These are phyloP conservation scores for Puccinia triticina DNA, from an alignment of 1,284 basidiomycete genomes.

Conservation along the genomic window DNA sequence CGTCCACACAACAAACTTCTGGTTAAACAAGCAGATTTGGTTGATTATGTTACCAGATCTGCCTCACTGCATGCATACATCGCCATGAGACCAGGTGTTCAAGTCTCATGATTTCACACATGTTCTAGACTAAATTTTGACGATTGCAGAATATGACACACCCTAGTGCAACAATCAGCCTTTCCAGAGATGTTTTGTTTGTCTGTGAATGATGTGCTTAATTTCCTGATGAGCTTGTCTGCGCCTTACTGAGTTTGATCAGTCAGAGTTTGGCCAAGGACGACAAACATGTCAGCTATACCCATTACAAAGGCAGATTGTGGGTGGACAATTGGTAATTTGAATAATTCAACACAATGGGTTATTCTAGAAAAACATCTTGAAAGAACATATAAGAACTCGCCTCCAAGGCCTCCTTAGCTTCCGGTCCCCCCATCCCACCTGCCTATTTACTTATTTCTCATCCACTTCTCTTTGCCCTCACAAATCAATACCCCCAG, in stretches of 20 bases:
- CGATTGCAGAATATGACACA: too few species aligned
- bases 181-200: too few species aligned
- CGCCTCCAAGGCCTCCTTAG: not conserved
- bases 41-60: not conserved
- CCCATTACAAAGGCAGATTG: not conserved
- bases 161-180: too few species aligned
- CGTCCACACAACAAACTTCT: too few species aligned
- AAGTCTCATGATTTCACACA: too few species aligned
- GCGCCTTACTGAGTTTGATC: not conserved
- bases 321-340: not conserved
- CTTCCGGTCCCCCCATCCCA: not conserved
- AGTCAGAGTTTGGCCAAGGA: not conserved
- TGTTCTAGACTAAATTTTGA: too few species aligned
- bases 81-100: too few species aligned
- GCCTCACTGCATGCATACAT: not conserved
- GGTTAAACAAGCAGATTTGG: not conserved
- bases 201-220: too few species aligned
- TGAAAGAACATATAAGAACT: not conserved
- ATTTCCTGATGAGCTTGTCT: not conserved
- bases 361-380: not conserved
- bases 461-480: too few species aligned
- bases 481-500: too few species aligned
- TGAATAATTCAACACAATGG: constrained; percentile 15
- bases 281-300: too few species aligned
- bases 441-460: too few species aligned